Evolutionary conservation across 495 filamentous ascomycete genomes (phyloP), one percentile per base, ranked within the genome.

Genomic region (Podospora anserina): DNA sequence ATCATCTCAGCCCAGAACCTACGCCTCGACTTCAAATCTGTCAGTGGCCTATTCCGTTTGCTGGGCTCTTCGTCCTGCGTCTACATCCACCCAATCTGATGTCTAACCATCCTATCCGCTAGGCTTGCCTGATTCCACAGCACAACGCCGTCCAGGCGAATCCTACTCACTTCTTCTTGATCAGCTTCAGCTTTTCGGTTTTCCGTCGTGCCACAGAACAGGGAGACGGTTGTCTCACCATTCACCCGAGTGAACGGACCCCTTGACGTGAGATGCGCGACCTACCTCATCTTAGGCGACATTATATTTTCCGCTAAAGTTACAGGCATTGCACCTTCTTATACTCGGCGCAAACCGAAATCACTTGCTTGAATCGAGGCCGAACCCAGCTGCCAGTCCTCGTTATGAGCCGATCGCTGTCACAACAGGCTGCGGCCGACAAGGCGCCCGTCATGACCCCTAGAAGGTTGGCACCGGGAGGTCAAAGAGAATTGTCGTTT

Each of bases 401-500:
- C 39, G 39, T 13, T 49, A 49, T 49, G 39, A 49, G 39, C 39
- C 39, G 39, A 16, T 49, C 15, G 2, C 39, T 49, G 39, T 13
- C 39, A 2, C 39, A 49, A 3, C 39, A 49, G 39, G 39, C 13
- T 11, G 39, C 39, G 15, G 39, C 15, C 39, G 13, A 49, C 39
- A 49, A 49, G 39, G 39, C 39, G 39, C 39, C 39, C 39, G 15
- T 49, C 39, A 49, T 49, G 39, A 49, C 39, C 39, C 39, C 39
- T 49, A 49, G 9, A 16, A 49, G 39, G 39, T 16, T 49, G 39
- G 9, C 61, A 1, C 3, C 55, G 26, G 53, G 23, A 68, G 66
- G 5, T 34, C 58, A 65, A 15, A 57, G 55, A 19, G 71, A 69
- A 20, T 67, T 64, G 1, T 80, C 82, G 53, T 79, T 82, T 61